A percentile compares a stretch with the other conserved stretches of the same genome.
These are phyloP conservation scores for Syzygium malaccense DNA, from an alignment of 441 rosid species.

Conservation along the genomic window DNA sequence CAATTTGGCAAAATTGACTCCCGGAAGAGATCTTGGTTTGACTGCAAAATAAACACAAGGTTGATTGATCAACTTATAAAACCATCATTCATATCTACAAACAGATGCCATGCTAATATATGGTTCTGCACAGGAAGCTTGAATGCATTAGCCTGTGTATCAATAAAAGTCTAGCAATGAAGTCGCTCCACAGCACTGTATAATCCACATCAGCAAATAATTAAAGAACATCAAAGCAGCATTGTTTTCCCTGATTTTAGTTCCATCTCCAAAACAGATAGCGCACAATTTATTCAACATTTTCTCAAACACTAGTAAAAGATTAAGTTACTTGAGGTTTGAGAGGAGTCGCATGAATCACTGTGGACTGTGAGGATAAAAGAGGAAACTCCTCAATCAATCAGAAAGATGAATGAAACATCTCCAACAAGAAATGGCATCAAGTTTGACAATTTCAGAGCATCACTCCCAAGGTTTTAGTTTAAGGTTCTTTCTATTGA, in stretches of 20 bases:
- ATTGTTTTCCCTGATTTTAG: background rate
- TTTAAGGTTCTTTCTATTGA: background rate
- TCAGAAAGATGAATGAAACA: background rate
- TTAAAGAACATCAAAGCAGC: background rate
- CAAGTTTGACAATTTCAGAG: background rate
- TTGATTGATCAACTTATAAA: background rate
- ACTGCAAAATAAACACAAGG: slow-evolving; percentile 36
- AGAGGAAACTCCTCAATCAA: background rate
- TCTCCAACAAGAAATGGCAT: background rate
- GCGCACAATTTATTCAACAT: background rate
- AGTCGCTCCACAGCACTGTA: background rate
- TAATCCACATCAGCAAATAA: background rate
- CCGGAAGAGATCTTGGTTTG: slow-evolving; percentile 74
- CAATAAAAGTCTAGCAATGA: background rate
- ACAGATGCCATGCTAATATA: background rate
- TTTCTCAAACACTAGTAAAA: background rate
- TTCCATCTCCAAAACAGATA: background rate
- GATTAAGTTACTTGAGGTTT: background rate
- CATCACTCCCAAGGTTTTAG: background rate
- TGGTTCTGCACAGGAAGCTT: background rate
- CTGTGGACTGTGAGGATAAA: background rate
- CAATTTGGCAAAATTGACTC: slow-evolving; percentile 65
- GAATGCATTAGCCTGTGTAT: background rate
- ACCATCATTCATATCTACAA: background rate
- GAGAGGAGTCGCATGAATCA: background rate